Evolutionary conservation across 1,284 basidiomycete species (phyloP).

Genomic region (Trichosporon faecale): DNA sequence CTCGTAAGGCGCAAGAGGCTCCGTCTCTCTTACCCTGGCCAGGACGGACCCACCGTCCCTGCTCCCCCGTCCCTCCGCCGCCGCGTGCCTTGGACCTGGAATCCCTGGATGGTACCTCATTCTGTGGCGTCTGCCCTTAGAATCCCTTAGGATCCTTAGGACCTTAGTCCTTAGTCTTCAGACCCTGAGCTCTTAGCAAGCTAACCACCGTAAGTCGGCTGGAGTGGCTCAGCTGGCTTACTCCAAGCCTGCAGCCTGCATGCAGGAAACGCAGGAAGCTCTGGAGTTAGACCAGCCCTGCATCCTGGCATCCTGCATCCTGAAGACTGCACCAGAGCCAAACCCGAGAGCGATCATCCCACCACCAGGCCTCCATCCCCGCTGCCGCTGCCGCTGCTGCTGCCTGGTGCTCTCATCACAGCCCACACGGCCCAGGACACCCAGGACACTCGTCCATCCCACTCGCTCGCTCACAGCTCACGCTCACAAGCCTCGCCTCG

Average conservation of each 20-base stretch:
- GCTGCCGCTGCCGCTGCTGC: background rate
- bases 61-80: background rate
- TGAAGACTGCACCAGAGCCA: background rate
- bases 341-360: constrained; percentile 6
- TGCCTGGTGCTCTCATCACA: background rate
- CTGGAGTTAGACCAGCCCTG: background rate
- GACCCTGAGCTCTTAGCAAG: background rate
- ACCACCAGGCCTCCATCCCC: background rate
- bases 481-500: background rate
- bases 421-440: background rate
- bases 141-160: background rate
- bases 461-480: background rate
- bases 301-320: background rate
- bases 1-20: too few species aligned
- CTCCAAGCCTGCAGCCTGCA: background rate
- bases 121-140: background rate
- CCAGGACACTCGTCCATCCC: background rate
- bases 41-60: background rate
- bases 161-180: background rate
- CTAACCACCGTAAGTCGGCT: background rate
- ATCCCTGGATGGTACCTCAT: constrained; percentile 1
- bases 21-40: background rate
- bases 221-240: background rate
- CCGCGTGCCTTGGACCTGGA: background rate
- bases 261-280: background rate